These are phyloP conservation scores for Suhomyces atakaporum DNA, from an alignment of 1,139 yeast genomes.

Conservation along the genomic window DNA sequence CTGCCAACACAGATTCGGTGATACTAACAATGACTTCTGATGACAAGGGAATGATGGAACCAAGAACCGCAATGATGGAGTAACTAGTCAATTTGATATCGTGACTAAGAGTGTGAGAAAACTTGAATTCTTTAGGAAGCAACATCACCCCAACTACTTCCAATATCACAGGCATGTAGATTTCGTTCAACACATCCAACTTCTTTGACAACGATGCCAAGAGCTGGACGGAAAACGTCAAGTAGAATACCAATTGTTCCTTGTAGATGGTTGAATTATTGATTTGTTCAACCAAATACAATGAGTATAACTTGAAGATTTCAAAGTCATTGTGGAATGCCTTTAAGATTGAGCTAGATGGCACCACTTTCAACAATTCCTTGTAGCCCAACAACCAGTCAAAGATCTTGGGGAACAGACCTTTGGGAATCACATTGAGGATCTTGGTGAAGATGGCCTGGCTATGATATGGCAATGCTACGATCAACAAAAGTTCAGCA, in stretches of 20 bases:
- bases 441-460: constrained; percentile 73
- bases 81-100: constrained; percentile 84
- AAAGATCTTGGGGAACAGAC: constrained; percentile 73
- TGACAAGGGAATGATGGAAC: constrained; percentile 70
- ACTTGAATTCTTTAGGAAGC: constrained; percentile 27
- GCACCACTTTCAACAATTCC: constrained; percentile 63
- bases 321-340: constrained; percentile 68
- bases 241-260: constrained; percentile 75
- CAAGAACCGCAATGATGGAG: constrained; percentile 75
- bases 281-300: constrained; percentile 57
- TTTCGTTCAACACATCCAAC: constrained; percentile 29
- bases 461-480: constrained; percentile 76
- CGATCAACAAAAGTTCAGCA: constrained; percentile 67
- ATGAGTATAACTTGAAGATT: constrained; percentile 65
- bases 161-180: constrained; percentile 53
- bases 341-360: constrained; percentile 69
- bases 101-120: constrained; percentile 39
- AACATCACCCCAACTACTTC: constrained; percentile 58
- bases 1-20: constrained; percentile 61
- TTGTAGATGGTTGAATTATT: constrained; percentile 61
- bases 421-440: constrained; percentile 63
- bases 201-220: constrained; percentile 42
- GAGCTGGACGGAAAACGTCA: constrained; percentile 69
- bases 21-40: constrained; percentile 66
- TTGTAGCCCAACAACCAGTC: constrained; percentile 71